phyloP scores from a whole-genome alignment of 768 basidiomycete species.

The Agaricus blazei region DNA sequence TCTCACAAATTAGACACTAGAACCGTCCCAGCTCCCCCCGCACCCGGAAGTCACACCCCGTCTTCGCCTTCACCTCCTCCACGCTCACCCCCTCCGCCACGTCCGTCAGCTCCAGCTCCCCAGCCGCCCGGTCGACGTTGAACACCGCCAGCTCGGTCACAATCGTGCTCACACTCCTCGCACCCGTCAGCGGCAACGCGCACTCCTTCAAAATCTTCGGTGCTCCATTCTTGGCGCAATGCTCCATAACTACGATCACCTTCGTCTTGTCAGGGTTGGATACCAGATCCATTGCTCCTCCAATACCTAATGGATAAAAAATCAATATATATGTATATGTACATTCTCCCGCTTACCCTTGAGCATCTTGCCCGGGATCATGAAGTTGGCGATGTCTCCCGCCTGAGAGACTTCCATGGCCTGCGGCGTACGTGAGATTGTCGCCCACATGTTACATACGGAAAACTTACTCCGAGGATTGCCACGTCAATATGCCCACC shows the following conservation, averaged over 20 bases:
- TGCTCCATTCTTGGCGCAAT: conserved; percentile 83
- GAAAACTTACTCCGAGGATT: conserved; percentile 74
- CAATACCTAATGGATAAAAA: conserved; percentile 55
- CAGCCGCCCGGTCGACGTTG: conserved; percentile 72
- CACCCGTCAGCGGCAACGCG: conserved; percentile 83
- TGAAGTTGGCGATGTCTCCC: conserved; percentile 96
- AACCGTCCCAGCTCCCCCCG: conserved; percentile 44
- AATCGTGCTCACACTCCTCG: conserved; percentile 82
- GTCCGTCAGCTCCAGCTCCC: conserved; percentile 72
- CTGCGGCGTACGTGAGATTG: conserved; percentile 27
- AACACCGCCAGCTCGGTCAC: conserved; percentile 93
- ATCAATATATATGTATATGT: too few relatives aligned
- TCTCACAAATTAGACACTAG: neutral
- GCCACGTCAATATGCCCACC: conserved; percentile 94
- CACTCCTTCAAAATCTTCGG: conserved; percentile 86
- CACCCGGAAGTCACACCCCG: conserved; percentile 76
- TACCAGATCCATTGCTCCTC: conserved; percentile 94
- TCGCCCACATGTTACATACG: neutral
- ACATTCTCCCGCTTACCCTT: conserved; percentile 44
- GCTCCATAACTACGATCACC: conserved; percentile 87
- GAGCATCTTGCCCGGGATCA: conserved; percentile 94
- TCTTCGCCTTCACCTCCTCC: conserved; percentile 84
- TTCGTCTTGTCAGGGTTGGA: conserved; percentile 96
- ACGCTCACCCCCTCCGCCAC: conserved; percentile 79
- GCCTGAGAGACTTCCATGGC: conserved; percentile 94